Evolutionary conservation across 2,329 filamentous ascomycete species (phyloP), one percentile per base, ranked within the genome.

Genomic region (Cercospora janseana): DNA sequence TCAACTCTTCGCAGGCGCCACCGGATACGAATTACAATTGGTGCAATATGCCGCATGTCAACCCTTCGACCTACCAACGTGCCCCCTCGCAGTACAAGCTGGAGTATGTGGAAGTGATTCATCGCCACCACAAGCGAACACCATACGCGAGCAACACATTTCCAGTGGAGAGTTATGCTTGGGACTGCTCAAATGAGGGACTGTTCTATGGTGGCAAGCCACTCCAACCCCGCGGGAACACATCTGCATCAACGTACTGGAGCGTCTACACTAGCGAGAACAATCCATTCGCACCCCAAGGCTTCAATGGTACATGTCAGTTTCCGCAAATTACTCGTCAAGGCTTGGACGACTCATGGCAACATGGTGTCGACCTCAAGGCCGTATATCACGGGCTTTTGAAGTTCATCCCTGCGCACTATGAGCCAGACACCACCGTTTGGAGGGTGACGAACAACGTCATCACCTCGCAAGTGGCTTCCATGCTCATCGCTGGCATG

Each of bases 1-100:
- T 84, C 70, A 82, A 88, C 62, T 77, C 78, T 26, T 86, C 0
- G 70, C 75, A 46, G 63, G 18, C 44, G 23, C 64, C 5, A 63
- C 73, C 28, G 85, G 87, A 68, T 80, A 81, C 63, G 29, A 76
- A 72, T 1, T 91, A 91, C 69, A 89, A 92, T 67, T 92, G 77
- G 76, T 93, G 88, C 69, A 91, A 93, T 63, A 93, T 93, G 87
- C 88, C 88, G 1, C 88, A 92, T 70, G 85, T 87, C n/a, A 78
- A 87, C 24, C 70, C 67, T 16, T 68, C 69, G 10, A 85, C 88
- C 61, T 93, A 93, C 63, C 67, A 75, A 10, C 57, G 48, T 26
- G 75, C 69, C 53, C 72, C 78, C 0, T 60, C 71, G 1, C 56
- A 69, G n/a, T 89, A 81, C 63, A 73, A 82, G 60, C 71, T 93